A percentile compares a stretch with the other conserved stretches of the same genome.
Conservation (phyloP, 75 land plant genomes). For the Selaginella moellendorffii region DNA sequence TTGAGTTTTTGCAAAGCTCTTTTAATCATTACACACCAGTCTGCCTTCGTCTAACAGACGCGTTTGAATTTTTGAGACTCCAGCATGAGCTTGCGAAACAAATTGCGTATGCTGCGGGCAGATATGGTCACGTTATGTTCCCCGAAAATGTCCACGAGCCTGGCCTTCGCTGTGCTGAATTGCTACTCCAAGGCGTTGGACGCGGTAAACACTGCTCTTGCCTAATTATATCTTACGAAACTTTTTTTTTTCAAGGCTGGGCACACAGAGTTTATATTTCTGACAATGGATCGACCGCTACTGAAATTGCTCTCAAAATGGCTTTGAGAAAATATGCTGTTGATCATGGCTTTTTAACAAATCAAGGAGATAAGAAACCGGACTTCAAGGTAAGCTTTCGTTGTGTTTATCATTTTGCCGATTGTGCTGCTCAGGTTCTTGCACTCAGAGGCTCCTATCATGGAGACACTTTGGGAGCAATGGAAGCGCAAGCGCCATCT, state of each 20-base stretch:
- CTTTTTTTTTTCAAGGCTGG: conserved; percentile 41
- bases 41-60: background rate
- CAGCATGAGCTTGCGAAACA: conserved; percentile 90
- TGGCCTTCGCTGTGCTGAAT: conserved; percentile 70
- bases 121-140: conserved; percentile 97
- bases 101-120: conserved; percentile 74
- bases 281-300: conserved; percentile 90
- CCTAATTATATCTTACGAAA: background rate
- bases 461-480: conserved; percentile 95
- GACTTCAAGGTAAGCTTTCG: conserved; percentile 46
- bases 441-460: conserved; percentile 93
- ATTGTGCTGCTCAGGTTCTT: conserved; percentile 79
- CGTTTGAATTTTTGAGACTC: too few species aligned
- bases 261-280: conserved; percentile 67
- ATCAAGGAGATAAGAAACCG: background rate
- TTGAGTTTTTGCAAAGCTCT: background rate
- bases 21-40: background rate
- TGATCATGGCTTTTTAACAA: conserved; percentile 37
- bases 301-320: conserved; percentile 95
- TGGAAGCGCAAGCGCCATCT: conserved; percentile 97
- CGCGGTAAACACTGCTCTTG: conserved; percentile 63
- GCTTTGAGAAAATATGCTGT: conserved; percentile 65
- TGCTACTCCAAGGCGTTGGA: conserved; percentile 80
- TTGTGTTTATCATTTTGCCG: background rate
- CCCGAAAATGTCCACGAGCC: conserved; percentile 97